Base-by-base conservation (phyloP, 2,329 filamentous ascomycete species). In the Aureobasidium sp. region DNA sequence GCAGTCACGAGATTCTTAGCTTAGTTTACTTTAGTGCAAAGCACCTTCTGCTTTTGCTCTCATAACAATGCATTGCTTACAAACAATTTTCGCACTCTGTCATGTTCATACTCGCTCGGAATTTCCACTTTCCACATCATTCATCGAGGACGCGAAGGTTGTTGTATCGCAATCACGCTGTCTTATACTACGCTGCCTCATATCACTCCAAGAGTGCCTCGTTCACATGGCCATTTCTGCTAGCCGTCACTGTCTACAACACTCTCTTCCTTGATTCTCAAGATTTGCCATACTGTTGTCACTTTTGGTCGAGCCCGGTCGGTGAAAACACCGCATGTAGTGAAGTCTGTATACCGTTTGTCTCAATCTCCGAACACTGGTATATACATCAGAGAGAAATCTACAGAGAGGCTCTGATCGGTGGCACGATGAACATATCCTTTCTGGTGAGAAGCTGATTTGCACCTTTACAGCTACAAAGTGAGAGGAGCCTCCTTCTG, bases 71-170 rank as follows among this genome's bases (percentile, higher is more conserved):
- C 27, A 48, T 48, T 9, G 15, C 27, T 31, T 31, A n/a, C 27
- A 31, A 3, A 48, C 12, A 31, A 31, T 31, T 12, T 15, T 11
- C 27, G n/a, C 9, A 20, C 27, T 48, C 15, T 31, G 27, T 7
- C 45, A 31, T 3, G 4, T 48, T 7, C 45, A 27, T 31, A 5
- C 11, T 15, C n/a, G 1, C 5, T 12, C 15, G 15, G 31, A n/a
- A 5, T 7, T 0, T 48, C 1, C 17, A 31, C 7, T 31, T 1
- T n/a, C 3, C 3, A n/a, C n/a, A 2, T 4, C 14, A 3, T n/a
- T 4, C 27, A 29, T 5, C 7, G 3, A 48, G 17, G 1, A 1
- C 22, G 9, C 7, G 11, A 22, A 44, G 6, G 7, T 22, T 7
- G 41, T 44, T 20, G 20, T 5, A 44, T 22, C 20, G 11, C 4